Evolutionary conservation across 495 filamentous ascomycete species (phyloP).

Genomic region (Aspergillus olivimuriae): DNA sequence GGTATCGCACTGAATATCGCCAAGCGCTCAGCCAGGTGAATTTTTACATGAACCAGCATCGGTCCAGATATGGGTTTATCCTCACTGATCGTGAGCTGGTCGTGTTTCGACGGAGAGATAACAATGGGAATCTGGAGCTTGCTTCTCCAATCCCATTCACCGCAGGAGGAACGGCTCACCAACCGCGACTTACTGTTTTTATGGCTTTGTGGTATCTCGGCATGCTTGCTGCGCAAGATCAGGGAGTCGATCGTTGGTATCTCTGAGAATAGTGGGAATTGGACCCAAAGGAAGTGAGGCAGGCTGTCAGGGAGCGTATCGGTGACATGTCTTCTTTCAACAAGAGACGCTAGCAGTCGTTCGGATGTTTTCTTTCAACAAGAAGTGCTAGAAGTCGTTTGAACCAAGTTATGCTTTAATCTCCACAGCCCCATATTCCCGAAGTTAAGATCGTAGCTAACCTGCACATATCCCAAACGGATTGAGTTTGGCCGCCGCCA

Average conservation of each 20-base stretch:
- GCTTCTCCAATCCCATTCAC: neutral
- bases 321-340: neutral
- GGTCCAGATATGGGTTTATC: neutral
- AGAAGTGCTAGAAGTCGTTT: neutral
- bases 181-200: neutral
- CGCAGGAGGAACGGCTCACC: neutral
- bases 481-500: neutral
- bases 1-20: neutral
- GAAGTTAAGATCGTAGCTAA: neutral
- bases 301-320: neutral
- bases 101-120: neutral
- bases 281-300: neutral
- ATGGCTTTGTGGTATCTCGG: neutral
- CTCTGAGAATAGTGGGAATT: neutral
- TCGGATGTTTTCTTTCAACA: no score
- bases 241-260: neutral
- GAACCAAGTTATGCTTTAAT: neutral
- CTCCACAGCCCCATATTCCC: neutral
- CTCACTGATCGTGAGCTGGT: constrained; percentile 5
- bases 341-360: no score
- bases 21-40: neutral
- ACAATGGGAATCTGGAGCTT: neutral
- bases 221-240: constrained; percentile 1
- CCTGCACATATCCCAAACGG: neutral
- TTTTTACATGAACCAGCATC: constrained; percentile 3